These are phyloP conservation scores for Lactarius hatsudake DNA, from an alignment of 768 basidiomycete species.

Conservation along the genomic window DNA sequence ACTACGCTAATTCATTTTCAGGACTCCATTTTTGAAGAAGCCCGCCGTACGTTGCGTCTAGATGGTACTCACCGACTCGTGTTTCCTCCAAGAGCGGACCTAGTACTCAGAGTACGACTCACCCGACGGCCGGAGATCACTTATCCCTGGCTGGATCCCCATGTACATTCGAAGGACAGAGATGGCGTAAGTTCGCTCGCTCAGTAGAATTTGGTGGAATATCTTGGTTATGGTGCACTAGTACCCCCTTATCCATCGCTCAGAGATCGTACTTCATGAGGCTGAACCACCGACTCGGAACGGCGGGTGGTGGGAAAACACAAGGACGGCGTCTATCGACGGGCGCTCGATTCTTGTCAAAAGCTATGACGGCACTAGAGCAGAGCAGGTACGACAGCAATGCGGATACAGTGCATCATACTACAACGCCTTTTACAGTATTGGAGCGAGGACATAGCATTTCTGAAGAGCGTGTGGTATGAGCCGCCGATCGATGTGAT, in stretches of 20 bases:
- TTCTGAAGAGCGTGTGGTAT: slow-evolving; percentile 15
- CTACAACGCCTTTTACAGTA: background rate
- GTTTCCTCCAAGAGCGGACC: slow-evolving; percentile 2
- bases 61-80: background rate
- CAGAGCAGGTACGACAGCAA: slow-evolving; percentile 1
- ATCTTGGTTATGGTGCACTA: background rate
- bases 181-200: slow-evolving; percentile 8
- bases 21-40: slow-evolving; percentile 4
- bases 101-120: slow-evolving; percentile 7
- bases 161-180: background rate
- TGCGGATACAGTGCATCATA: background rate
- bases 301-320: slow-evolving; percentile 12
- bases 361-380: slow-evolving; percentile 8
- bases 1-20: background rate
- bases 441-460: slow-evolving; percentile 7
- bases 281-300: background rate
- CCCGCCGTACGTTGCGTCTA: background rate
- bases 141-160: background rate
- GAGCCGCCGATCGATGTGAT: background rate
- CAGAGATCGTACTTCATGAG: slow-evolving; percentile 7
- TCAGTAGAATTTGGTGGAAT: background rate
- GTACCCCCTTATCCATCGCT: slow-evolving; percentile 16
- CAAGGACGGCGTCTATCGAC: slow-evolving; percentile 5
- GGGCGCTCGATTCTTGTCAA: slow-evolving; percentile 14
- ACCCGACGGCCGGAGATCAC: background rate